These are phyloP conservation scores for Scheffersomyces insectosa DNA, from an alignment of 1,139 yeast genomes.

Conservation along the genomic window DNA sequence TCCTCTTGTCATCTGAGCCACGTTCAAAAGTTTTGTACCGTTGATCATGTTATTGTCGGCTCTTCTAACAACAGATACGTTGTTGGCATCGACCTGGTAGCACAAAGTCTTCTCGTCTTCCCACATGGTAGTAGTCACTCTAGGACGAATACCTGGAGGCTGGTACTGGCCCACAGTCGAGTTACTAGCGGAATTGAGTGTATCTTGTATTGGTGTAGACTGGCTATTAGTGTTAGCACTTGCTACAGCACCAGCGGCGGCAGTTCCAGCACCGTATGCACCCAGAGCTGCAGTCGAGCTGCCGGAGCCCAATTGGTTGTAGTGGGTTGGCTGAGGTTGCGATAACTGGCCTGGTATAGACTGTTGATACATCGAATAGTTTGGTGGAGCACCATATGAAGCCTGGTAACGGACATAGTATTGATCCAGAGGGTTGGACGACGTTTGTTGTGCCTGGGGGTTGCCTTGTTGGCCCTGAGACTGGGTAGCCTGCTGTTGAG, in stretches of 20 bases:
- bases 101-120: conserved; percentile 94
- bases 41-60: conserved; percentile 94
- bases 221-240: conserved; percentile 10
- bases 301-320: conserved; percentile 8
- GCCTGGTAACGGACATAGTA: conserved; percentile 8
- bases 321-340: conserved; percentile 11
- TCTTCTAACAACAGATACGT: conserved; percentile 87
- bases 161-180: conserved; percentile 50
- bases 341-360: conserved; percentile 10
- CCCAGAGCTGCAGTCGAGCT: conserved; percentile 1
- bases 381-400: conserved; percentile 12
- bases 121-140: conserved; percentile 96
- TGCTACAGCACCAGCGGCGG: conserved; percentile 10
- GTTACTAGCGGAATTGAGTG: conserved; percentile 19
- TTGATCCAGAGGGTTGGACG: not conserved
- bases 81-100: conserved; percentile 92
- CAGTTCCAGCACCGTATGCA: conserved; percentile 6
- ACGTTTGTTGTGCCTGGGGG: not conserved
- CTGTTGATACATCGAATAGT: conserved; percentile 16
- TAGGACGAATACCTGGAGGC: conserved; percentile 65
- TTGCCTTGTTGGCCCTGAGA: not conserved
- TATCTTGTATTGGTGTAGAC: conserved; percentile 14
- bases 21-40: conserved; percentile 89
- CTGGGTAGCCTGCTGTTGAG: conserved; percentile 4
- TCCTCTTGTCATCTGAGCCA: conserved; percentile 94